phyloP scores from a whole-genome alignment of 2,329 filamentous ascomycete genomes.

The Aureobasidium leucospermi region DNA sequence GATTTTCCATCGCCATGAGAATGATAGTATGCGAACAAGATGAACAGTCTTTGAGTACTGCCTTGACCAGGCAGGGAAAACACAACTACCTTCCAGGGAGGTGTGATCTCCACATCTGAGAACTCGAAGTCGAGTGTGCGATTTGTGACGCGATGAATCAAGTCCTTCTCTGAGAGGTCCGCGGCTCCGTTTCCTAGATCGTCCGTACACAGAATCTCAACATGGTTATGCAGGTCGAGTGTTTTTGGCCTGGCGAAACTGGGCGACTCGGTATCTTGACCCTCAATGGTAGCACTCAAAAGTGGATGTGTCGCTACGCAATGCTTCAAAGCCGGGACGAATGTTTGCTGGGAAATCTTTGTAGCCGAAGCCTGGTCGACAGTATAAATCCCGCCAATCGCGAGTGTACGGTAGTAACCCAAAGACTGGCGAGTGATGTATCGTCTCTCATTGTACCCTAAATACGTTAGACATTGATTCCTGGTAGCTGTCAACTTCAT shows the following conservation, averaged over 20 bases:
- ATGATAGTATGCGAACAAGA: slow-evolving; percentile 40
- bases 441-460: slow-evolving; percentile 28
- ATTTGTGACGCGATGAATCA: background rate
- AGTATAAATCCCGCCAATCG: slow-evolving; percentile 31
- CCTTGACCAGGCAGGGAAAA: slow-evolving; percentile 21
- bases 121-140: slow-evolving; percentile 16
- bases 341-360: slow-evolving; percentile 14
- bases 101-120: slow-evolving; percentile 21
- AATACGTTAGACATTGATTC: background rate
- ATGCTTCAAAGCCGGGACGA: slow-evolving; percentile 28
- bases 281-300: slow-evolving; percentile 30
- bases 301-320: slow-evolving; percentile 35
- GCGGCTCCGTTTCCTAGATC: background rate
- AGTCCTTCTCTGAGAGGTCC: background rate
- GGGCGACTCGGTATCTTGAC: slow-evolving; percentile 32
- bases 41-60: slow-evolving; percentile 22
- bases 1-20: slow-evolving; percentile 37
- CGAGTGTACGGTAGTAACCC: slow-evolving; percentile 34
- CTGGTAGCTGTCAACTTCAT: background rate
- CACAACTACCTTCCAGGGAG: slow-evolving; percentile 39
- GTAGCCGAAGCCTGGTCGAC: background rate
- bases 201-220: slow-evolving; percentile 24
- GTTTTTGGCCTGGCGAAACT: slow-evolving; percentile 25
- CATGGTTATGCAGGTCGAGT: slow-evolving; percentile 34
- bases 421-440: slow-evolving; percentile 35